Conservation (phyloP, 192 early-diverging fungal genomes). For the Phlyctochytrium arcticum region DNA sequence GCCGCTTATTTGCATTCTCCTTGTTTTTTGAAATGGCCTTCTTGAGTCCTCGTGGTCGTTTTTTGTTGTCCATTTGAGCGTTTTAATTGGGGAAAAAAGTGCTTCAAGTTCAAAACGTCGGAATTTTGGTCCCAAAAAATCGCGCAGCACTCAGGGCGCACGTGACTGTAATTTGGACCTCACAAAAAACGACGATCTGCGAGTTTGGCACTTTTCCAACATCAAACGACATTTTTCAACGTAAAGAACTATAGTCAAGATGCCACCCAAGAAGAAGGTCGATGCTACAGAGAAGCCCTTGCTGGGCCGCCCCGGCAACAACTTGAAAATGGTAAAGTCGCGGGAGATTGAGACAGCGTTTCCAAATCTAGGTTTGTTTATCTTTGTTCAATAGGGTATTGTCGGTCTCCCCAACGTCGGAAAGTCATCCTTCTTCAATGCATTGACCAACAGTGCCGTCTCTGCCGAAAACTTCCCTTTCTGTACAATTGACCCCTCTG, state of each 20-base stretch:
- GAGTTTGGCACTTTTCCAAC: too few relatives aligned
- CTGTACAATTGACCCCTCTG: slow-evolving; percentile 91
- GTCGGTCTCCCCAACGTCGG: slow-evolving; percentile 98
- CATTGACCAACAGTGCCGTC: slow-evolving; percentile 37
- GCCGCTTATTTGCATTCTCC: not conserved
- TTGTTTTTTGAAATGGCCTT: slow-evolving; percentile 8
- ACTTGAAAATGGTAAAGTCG: slow-evolving; percentile 50
- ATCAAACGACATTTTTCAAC: too few relatives aligned
- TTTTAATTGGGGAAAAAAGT: too few relatives aligned
- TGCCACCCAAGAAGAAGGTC: slow-evolving; percentile 49
- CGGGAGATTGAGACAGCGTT: too few relatives aligned
- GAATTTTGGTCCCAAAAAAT: too few relatives aligned
- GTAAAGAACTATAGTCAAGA: not conserved
- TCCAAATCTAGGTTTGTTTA: too few relatives aligned
- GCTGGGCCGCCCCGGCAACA: slow-evolving; percentile 48
- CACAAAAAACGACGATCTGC: too few relatives aligned
- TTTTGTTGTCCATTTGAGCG: slow-evolving; percentile 8
- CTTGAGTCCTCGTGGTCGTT: slow-evolving; percentile 22
- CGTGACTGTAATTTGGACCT: too few relatives aligned
- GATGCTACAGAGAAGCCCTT: slow-evolving; percentile 42
- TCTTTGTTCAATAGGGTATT: slow-evolving; percentile 39
- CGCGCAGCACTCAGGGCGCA: too few relatives aligned
- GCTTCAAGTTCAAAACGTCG: too few relatives aligned
- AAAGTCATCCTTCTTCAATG: slow-evolving; percentile 54
- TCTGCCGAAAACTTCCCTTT: slow-evolving; percentile 84